phyloP scores from a whole-genome alignment of 371 early-diverging fungal genomes.

The Syncephalastrum contaminatum region DNA sequence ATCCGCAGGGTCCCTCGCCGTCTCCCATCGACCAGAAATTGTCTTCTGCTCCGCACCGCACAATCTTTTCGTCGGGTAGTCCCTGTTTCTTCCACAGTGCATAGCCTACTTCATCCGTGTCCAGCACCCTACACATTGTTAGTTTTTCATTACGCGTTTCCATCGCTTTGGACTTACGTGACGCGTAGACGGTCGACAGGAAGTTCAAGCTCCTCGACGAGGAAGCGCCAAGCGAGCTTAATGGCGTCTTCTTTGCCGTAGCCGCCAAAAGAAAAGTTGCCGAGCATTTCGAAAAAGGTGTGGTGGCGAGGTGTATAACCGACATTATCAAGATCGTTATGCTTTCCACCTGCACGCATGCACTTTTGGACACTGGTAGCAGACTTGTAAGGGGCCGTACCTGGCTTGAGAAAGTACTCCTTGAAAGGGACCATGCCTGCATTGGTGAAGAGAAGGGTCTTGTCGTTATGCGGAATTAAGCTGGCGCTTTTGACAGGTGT shows the following conservation, averaged over 20 bases:
- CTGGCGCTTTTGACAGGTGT: conserved; percentile 49
- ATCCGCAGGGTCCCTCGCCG: conserved; percentile 81
- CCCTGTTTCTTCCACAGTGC: conserved; percentile 67
- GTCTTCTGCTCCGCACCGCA: conserved; percentile 60
- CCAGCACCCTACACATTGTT: conserved; percentile 51
- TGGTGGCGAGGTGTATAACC: conserved; percentile 80
- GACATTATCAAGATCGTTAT: conserved; percentile 82
- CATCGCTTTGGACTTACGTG: conserved; percentile 46
- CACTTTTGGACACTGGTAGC: conserved; percentile 75
- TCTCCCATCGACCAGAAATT: conserved; percentile 89
- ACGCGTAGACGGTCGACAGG: conserved; percentile 64
- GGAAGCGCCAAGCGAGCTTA: conserved; percentile 69
- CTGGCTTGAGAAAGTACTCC: conserved; percentile 67
- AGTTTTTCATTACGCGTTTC: not conserved
- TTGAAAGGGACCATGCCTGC: conserved; percentile 86
- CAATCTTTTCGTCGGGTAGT: conserved; percentile 60
- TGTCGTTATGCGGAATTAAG: conserved; percentile 71
- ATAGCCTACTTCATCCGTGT: conserved; percentile 65
- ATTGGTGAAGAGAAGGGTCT: conserved; percentile 74
- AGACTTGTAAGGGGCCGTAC: conserved; percentile 56
- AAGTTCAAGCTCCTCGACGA: conserved; percentile 62
- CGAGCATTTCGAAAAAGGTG: conserved; percentile 87
- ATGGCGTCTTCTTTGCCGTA: conserved; percentile 66
- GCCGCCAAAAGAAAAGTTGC: conserved; percentile 78
- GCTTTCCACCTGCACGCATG: conserved; percentile 80